Percentiles rank a stretch among this genome's conserved stretches.
phyloP scores from a whole-genome alignment of 495 filamentous ascomycete species.

The Xylaria flabelliformis region DNA sequence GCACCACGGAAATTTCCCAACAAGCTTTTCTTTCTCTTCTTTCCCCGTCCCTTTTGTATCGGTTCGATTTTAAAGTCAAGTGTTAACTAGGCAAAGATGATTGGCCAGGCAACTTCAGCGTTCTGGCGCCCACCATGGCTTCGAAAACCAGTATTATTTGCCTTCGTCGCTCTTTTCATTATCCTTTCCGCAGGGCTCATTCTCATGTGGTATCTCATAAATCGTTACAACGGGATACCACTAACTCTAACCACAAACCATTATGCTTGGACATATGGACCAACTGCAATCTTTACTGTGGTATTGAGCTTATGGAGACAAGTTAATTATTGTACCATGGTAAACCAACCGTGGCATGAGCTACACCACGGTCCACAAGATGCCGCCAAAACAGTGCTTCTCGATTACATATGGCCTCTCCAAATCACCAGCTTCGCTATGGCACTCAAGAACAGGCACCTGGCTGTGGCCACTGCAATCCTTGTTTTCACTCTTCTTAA shows the following conservation, averaged over 20 bases:
- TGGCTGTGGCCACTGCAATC: neutral
- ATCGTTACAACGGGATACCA: conserved; percentile 4
- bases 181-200: neutral
- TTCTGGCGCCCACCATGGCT: conserved; percentile 3
- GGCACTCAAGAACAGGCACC: conserved; percentile 11
- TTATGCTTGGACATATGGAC: conserved; percentile 42
- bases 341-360: conserved; percentile 37
- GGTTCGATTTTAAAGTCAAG: too few species aligned
- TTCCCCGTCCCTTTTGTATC: too few species aligned
- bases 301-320: conserved; percentile 34
- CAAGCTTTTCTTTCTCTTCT: too few species aligned
- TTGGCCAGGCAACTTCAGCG: neutral
- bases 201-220: neutral
- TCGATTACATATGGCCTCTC: conserved; percentile 22
- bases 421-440: neutral
- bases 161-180: neutral
- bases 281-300: conserved; percentile 38
- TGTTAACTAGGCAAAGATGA: neutral
- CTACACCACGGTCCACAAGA: conserved; percentile 16
- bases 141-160: conserved; percentile 7
- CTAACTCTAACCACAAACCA: conserved; percentile 19
- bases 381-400: conserved; percentile 12
- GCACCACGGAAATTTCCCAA: too few species aligned
- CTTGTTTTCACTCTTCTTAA: neutral
- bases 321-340: conserved; percentile 35